Base-by-base conservation (phyloP, 2,329 filamentous ascomycete species). In the Aspergillus phoenicis region DNA sequence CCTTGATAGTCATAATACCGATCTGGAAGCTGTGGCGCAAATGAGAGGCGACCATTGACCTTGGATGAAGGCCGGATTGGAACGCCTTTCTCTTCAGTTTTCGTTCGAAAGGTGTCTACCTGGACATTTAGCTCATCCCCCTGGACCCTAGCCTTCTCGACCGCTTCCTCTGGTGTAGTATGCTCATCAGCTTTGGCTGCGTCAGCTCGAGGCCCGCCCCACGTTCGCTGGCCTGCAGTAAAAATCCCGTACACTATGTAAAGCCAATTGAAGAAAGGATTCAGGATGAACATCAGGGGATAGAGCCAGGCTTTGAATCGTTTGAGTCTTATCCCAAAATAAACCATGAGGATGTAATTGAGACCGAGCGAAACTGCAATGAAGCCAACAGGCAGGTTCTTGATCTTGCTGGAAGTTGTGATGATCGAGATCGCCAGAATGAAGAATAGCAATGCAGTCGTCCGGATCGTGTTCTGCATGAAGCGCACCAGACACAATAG, bases 181-280 rank as follows among this genome's bases (percentile, higher is more conserved):
- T 87, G 81, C 11, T 84, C 81, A 73, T 96, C 90, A 3, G 93
- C 93, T 43, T 88, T 84, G 30, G 90, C 91, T 0, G 93, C 93
- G 76, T 98, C 94, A 1, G 92, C 93, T 70, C 94, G 86, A 10
- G 94, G 95, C 0, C 94, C 94, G 66, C 94, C 94, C 94, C 95
- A 99, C 1, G 94, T 98, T 66, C 94, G 85, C 75, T 97, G 92
- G 20, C 93, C 93, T 30, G 93, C 93, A 0, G 94, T 97, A 77
- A 96, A 95, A 68, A 97, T 96, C 48, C 93, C 93, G 75, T 97
- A 97, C 2, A 97, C 90, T 90, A 97, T 97, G 80, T 98, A 98
- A 61, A 92, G 86, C 94, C 94, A 98, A 78, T 98, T 98, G 83
- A 97, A 93, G 73, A 98, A 96, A 0, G 95, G 94, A 72, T 97